phyloP scores from a whole-genome alignment of 2,329 filamentous ascomycete species.

The Chaetomiaceae sp. region DNA sequence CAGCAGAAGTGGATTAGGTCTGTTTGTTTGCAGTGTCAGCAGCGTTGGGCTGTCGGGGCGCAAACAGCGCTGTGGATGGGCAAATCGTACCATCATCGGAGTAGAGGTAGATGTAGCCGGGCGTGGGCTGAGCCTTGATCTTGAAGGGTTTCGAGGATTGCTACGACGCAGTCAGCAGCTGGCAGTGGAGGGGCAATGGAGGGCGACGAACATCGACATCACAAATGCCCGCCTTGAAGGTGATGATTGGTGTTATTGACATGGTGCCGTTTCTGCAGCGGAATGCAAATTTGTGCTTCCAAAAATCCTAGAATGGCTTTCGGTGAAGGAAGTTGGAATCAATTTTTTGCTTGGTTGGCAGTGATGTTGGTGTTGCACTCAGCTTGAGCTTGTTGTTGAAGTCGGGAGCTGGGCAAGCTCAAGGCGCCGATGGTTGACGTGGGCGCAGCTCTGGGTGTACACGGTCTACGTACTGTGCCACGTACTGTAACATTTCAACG shows the following conservation, averaged over 20 bases:
- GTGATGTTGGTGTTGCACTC: neutral
- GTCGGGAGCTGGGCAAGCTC: too few relatives aligned
- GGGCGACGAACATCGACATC: constrained; percentile 66
- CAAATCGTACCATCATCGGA: constrained; percentile 68
- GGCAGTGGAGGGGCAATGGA: neutral
- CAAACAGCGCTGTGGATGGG: neutral
- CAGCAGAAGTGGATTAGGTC: constrained; percentile 96
- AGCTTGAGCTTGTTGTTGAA: neutral
- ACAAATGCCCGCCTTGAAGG: constrained; percentile 93
- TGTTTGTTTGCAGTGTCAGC: constrained; percentile 36
- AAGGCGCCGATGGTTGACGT: constrained; percentile 8
- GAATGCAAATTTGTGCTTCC: neutral
- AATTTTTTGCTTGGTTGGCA: constrained; percentile 2
- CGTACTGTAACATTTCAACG: too few relatives aligned
- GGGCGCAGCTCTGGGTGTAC: neutral
- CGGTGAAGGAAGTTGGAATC: neutral
- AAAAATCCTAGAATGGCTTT: neutral
- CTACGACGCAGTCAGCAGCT: constrained; percentile 29
- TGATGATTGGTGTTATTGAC: constrained; percentile 83
- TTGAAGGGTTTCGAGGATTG: constrained; percentile 58
- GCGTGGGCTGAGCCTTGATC: constrained; percentile 66
- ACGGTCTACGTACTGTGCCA: too few relatives aligned
- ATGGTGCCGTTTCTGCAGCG: constrained; percentile 44
- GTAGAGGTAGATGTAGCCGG: constrained; percentile 90
- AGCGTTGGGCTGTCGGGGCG: neutral